Percentiles rank a stretch among this genome's conserved stretches.
phyloP scores from a whole-genome alignment of 192 early-diverging fungal species.

The Entomortierella chlamydospora region DNA sequence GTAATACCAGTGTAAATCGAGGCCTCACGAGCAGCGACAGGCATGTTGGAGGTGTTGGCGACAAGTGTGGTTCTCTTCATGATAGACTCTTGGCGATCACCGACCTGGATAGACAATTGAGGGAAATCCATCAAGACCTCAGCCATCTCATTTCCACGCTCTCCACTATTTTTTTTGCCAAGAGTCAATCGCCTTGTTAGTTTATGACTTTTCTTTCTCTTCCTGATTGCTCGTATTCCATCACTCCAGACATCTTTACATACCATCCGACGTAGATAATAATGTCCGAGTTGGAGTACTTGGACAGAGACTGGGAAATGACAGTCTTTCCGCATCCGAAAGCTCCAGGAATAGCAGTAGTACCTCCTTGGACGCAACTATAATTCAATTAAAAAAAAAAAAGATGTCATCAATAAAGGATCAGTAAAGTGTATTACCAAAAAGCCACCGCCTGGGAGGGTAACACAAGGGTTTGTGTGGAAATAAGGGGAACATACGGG shows the following conservation, averaged over 20 bases:
- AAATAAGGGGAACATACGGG: constrained; percentile 70
- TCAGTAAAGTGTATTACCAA: too few species aligned
- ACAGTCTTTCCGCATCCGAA: constrained; percentile 99
- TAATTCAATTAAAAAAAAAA: too few species aligned
- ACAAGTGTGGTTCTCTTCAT: constrained; percentile 99
- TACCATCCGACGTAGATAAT: constrained; percentile 98
- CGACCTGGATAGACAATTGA: constrained; percentile 90
- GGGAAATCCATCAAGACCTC: constrained; percentile 99
- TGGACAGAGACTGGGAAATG: constrained; percentile 99
- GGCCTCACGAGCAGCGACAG: constrained; percentile 99
- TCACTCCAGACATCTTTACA: constrained; percentile 42
- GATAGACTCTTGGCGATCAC: constrained; percentile 97
- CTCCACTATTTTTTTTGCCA: constrained; percentile 62
- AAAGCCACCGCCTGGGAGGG: too few species aligned
- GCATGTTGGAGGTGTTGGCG: constrained; percentile 99
- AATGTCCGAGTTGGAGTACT: constrained; percentile 99
- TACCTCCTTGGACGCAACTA: constrained; percentile 98
- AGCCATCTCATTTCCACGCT: constrained; percentile 99
- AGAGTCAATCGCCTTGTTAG: too few species aligned
- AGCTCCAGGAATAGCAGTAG: constrained; percentile 99
- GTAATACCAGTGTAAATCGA: constrained; percentile 99
- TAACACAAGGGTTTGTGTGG: neutral
- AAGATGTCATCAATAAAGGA: too few species aligned
- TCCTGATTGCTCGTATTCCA: neutral
- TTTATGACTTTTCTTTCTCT: neutral